Base-by-base conservation (phyloP, 2,329 filamentous ascomycete species). In the Botrytis porri region DNA sequence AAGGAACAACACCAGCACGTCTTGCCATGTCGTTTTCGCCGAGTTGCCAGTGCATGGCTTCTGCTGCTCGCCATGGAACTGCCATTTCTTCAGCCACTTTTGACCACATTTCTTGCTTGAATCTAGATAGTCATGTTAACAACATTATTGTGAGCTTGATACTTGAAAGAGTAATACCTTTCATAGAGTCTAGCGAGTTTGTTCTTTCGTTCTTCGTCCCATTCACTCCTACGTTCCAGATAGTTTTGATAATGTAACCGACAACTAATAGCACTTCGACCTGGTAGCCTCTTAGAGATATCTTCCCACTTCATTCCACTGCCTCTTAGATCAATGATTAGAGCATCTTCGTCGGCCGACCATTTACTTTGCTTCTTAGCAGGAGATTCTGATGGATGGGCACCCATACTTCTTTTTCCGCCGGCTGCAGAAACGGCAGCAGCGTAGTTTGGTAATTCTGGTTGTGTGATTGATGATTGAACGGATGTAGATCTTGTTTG, bases 271-370 rank as follows among this genome's bases (percentile, higher is more conserved):
- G 94, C 92, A 83, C 94, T 98, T 78, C 96, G 89, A 75, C 95
- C 95, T 4, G 94, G 95, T 67, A 98, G 85, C 71, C 92, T 89
- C 84, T 95, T 97, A 75, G 94, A 97, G 79, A 98, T 98, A 82
- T 98, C 95, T 81, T 98, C 95, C 96, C 95, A 98, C 81, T 98
- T 98, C 94, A 98, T 97, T 14, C 93, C 93, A 78, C 91, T 91
- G 54, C 94, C 93, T 73, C 95, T 90, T 75, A 98, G 88, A 82
- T 97, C 93, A 79, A 98, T 97, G 78, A 97, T 97, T 66, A 96
- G 85, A n/a, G 92, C 89, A 82, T 98, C 94, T 82, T 98, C 95
- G 75, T 98, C 94, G 0, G 92, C 87, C 8, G 93, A 97, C 96
- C 96, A 98, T 83, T 98, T 98, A 81, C 93, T 97, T 82, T 98